Conservation (phyloP, 176 grass and related monocot genomes). For the Miscanthus lutarioriparius region DNA sequence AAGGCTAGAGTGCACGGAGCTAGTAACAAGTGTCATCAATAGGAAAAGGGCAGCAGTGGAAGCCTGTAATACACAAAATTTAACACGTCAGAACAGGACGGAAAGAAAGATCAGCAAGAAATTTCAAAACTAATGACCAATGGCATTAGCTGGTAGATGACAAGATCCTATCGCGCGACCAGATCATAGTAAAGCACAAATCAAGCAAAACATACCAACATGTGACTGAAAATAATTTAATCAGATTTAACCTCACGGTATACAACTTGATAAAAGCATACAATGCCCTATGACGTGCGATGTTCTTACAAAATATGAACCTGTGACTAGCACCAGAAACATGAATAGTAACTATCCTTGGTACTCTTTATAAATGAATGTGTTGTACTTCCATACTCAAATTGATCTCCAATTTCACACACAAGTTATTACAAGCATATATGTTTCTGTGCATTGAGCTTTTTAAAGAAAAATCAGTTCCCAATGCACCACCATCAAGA, state of each 20-base stretch:
- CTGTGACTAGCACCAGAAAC: background rate
- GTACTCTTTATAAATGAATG: background rate
- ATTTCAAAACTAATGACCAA: background rate
- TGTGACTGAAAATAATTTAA: background rate
- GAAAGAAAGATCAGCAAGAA: background rate
- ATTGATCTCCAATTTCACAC: background rate
- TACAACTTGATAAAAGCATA: background rate
- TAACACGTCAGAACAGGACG: background rate
- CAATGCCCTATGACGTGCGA: background rate
- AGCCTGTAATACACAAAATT: constrained; percentile 38
- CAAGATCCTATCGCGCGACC: background rate
- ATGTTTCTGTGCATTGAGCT: background rate
- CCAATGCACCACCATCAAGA: background rate
- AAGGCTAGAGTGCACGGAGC: constrained; percentile 40
- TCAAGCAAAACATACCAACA: background rate
- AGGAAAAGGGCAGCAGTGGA: constrained; percentile 50
- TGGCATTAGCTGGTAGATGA: background rate
- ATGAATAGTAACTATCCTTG: background rate
- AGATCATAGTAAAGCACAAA: background rate
- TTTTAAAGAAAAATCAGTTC: background rate
- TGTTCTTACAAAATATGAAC: background rate
- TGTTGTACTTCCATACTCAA: background rate
- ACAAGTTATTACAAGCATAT: background rate
- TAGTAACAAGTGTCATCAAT: constrained; percentile 35
- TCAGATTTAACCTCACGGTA: background rate